Conservation (phyloP, 2,329 filamentous ascomycete species). For the Neofusicoccum sp. region DNA sequence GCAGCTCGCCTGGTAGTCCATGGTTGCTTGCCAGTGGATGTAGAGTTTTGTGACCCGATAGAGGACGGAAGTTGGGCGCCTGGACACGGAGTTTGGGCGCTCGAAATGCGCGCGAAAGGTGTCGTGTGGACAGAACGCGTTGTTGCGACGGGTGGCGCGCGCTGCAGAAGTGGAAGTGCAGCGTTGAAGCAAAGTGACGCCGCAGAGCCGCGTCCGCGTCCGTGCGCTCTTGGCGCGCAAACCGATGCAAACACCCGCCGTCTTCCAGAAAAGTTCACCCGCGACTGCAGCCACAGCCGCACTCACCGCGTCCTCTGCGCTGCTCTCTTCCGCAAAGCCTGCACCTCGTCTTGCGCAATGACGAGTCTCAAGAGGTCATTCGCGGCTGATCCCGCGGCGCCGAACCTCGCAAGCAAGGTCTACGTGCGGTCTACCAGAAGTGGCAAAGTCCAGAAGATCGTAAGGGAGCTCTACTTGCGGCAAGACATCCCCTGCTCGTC, state of each 20-base stretch:
- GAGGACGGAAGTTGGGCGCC: not conserved
- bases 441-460: conserved; percentile 98
- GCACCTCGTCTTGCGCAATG: conserved; percentile 42
- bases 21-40: not conserved
- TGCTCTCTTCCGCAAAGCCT: not conserved
- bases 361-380: conserved; percentile 64
- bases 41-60: not conserved
- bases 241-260: conserved; percentile 16
- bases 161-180: not conserved
- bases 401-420: conserved; percentile 90
- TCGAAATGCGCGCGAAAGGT: not conserved
- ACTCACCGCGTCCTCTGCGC: not conserved
- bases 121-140: not conserved
- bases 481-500: conserved; percentile 98
- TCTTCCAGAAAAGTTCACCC: conserved; percentile 18
- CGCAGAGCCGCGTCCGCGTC: conserved; percentile 1
- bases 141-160: not conserved
- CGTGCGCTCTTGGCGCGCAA: conserved; percentile 14
- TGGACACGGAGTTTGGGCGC: not conserved
- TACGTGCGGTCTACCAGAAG: conserved; percentile 93
- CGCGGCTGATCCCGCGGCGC: conserved; percentile 57
- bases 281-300: conserved; percentile 4
- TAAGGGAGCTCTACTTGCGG: conserved; percentile 91
- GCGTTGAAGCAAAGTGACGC: conserved; percentile 9
- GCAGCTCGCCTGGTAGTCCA: conserved; percentile 22